Evolutionary conservation across 495 filamentous ascomycete species (phyloP), one percentile per base, ranked within the genome.

Genomic region (Parathielavia hyrcaniae): DNA sequence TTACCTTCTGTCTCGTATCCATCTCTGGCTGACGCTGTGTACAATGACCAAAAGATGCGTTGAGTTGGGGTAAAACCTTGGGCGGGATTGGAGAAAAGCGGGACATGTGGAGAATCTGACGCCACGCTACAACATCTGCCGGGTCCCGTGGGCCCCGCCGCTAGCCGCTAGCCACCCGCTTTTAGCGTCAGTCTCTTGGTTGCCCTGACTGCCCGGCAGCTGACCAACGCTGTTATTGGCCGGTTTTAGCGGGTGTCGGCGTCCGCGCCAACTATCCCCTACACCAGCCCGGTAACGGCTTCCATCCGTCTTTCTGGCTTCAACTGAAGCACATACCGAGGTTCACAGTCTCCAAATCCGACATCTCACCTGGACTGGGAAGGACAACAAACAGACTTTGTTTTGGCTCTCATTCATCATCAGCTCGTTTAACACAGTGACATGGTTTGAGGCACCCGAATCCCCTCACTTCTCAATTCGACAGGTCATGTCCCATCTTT

Each of bases 151-250:
- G 26, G 26, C 26, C 26, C 26, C 26, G 26, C 26, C 6, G 26
- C 6, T 30, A 30, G 26, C 26, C 26, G 26, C 26, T 30, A 30
- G 26, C 26, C 26, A 30, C 26, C 26, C 26, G 2, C 26, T 30
- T 30, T 30, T 30, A 30, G 26, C 26, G 26, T 30, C 26, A 2
- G 3, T 16, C 46, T 56, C 43, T 11, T n/a, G n/a, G n/a, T n/a
- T 48, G 53, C 53, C 53, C 53, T 56, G 53, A 56, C 39, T 56
- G 53, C 48, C 39, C 41, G 52, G 52, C 16, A 46, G 40, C 6
- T 16, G 11, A 17, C n/a, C 8, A 4, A n/a, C 30, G 13, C 0
- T 46, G 23, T 38, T 16, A 46, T 55, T 55, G 52, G 52, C 11
- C 17, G 11, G 23, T 14, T 41, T n/a, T 13, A 39, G 35, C 2